phyloP scores from a whole-genome alignment of 2,329 filamentous ascomycete genomes.

The Geosmithia flava region DNA sequence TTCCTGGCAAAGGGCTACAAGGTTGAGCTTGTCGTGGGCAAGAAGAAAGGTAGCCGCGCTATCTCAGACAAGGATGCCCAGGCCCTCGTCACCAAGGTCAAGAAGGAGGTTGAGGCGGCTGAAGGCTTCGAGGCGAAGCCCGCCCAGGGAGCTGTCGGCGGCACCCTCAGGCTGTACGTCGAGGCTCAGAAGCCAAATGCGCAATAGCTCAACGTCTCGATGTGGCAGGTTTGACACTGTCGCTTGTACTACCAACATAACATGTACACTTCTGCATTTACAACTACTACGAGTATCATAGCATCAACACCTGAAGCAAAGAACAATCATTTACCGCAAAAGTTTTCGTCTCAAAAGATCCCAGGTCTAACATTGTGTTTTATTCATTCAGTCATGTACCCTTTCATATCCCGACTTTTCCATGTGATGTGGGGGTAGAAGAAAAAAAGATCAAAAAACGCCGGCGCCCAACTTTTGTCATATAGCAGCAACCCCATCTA shows the following conservation, averaged over 20 bases:
- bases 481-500: neutral
- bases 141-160: slow-evolving; percentile 30
- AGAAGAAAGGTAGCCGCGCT: slow-evolving; percentile 48
- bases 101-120: slow-evolving; percentile 17
- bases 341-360: neutral
- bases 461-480: neutral
- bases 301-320: too few relatives aligned
- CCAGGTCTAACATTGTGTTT: neutral
- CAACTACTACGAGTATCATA: neutral
- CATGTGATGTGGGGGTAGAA: neutral
- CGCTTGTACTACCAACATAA: neutral
- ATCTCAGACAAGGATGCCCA: slow-evolving; percentile 48
- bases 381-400: neutral
- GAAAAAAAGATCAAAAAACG: neutral
- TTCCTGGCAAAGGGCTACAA: slow-evolving; percentile 65
- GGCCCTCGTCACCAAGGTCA: slow-evolving; percentile 34
- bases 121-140: slow-evolving; percentile 30
- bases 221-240: neutral
- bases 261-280: neutral
- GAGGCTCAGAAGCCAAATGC: slow-evolving; percentile 3
- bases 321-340: too few relatives aligned
- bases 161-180: slow-evolving; percentile 25
- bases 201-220: slow-evolving; percentile 1
- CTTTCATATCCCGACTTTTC: neutral
- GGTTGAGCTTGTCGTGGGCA: slow-evolving; percentile 62